Percentiles rank a stretch among this genome's conserved stretches.
phyloP scores from a whole-genome alignment of 2,329 filamentous ascomycete genomes.

The Penicillium sp. region DNA sequence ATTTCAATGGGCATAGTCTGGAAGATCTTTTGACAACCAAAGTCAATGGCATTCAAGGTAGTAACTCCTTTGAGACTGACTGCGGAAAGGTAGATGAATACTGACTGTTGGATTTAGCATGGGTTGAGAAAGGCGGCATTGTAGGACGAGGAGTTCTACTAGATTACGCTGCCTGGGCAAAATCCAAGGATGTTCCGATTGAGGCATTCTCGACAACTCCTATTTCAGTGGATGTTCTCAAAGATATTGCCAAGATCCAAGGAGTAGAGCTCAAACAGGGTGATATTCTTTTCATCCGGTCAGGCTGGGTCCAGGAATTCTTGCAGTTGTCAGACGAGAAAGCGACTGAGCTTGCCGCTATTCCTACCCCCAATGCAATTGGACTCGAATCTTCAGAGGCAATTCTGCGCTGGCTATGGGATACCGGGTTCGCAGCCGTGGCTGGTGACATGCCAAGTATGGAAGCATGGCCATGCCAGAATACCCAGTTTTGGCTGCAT shows the following conservation, averaged over 20 bases:
- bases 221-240: constrained; percentile 41
- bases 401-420: constrained; percentile 44
- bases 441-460: constrained; percentile 41
- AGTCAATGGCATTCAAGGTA: constrained; percentile 7
- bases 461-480: constrained; percentile 5
- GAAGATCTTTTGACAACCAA: constrained; percentile 4
- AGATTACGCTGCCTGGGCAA: constrained; percentile 46
- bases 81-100: neutral
- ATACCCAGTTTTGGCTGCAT: constrained; percentile 3
- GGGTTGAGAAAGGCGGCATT: constrained; percentile 41
- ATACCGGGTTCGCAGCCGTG: constrained; percentile 50
- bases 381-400: constrained; percentile 41
- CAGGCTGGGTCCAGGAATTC: constrained; percentile 38
- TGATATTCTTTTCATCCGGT: constrained; percentile 50
- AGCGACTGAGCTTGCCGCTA: constrained; percentile 8
- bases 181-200: constrained; percentile 27
- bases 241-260: constrained; percentile 41
- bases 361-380: constrained; percentile 22
- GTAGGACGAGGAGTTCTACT: constrained; percentile 54
- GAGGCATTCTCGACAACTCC: constrained; percentile 32
- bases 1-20: constrained; percentile 1
- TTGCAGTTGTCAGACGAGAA: neutral
- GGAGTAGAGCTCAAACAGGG: constrained; percentile 41
- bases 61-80: neutral
- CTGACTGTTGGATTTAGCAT: neutral